Evolutionary conservation across 495 filamentous ascomycete genomes (phyloP), one percentile per base, ranked within the genome.

Genomic region (Aspergillus panamensis): DNA sequence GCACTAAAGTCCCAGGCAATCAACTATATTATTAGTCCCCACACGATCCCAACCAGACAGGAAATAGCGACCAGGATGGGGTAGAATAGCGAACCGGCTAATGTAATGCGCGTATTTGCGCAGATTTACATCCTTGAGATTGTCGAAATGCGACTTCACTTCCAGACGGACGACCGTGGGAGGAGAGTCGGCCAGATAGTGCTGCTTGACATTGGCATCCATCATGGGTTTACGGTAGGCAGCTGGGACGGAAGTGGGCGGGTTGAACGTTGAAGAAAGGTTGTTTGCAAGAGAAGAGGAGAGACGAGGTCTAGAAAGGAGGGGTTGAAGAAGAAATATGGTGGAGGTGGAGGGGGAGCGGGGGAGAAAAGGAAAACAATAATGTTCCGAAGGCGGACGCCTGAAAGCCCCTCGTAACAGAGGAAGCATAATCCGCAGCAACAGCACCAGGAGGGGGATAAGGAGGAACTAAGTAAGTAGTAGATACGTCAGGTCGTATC

Each of bases 171-270:
- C 93, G 53, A 96, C 84, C 16, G 84, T 85, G 0, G 94, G 94
- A 17, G 94, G 94, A 45, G 86, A 86, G 77, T 98, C 94, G 13
- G 92, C 92, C 44, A 92, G 80, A 73, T 93, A 96, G 62, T 93
- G 88, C 51, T 78, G 69, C 53, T 73, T 77, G 48, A 70, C 66
- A 37, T 68, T 73, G 32, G 61, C 64, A 61, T 79, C 75, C 75
- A 79, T 78, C 52, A 42, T 68, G 60, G 53, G 40, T 54, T 8
- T 19, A 30, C 17, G 20, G 48, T 39, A 33, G 32, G 57, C 21
- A 39, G 55, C 31, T 44, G 50, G 55, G 33, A 52, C 42, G 51
- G 57, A 32, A 48, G 53, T 57, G 32, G 61, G 62, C 32, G 53
- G 33, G 45, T 63, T 54, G 60, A 64, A 62, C 17, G 9, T 29